These are phyloP conservation scores for Kockiozyma suomiensis DNA, from an alignment of 805 yeast genomes.

Conservation along the genomic window DNA sequence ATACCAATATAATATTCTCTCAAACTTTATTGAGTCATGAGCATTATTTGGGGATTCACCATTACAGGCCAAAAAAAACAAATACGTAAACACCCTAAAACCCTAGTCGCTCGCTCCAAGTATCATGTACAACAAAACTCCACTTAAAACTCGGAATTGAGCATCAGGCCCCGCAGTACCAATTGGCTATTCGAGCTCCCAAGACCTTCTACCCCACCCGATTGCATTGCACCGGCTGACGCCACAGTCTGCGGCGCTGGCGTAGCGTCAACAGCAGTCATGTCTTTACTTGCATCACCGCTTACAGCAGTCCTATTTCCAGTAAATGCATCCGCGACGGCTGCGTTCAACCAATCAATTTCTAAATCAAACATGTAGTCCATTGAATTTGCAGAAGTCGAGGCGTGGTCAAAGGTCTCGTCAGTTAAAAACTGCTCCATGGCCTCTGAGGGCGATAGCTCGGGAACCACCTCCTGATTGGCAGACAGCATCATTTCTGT, in stretches of 20 bases:
- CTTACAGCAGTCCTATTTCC: neutral
- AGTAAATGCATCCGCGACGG: neutral
- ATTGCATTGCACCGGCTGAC: neutral
- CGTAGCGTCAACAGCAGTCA: too few relatives aligned
- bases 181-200: neutral
- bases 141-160: slow-evolving; percentile 28
- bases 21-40: too few relatives aligned
- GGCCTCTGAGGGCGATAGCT: slow-evolving; percentile 31
- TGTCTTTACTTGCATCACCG: too few relatives aligned
- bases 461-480: neutral
- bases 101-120: too few relatives aligned
- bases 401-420: slow-evolving; percentile 19
- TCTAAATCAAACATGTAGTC: slow-evolving; percentile 26
- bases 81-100: too few relatives aligned
- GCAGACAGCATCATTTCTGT: neutral
- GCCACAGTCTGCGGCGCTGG: too few relatives aligned
- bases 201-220: neutral
- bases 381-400: slow-evolving; percentile 1
- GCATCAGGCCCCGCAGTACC: slow-evolving; percentile 18
- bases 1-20: too few relatives aligned
- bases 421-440: slow-evolving; percentile 33
- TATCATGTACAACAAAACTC: too few relatives aligned
- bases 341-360: slow-evolving; percentile 26
- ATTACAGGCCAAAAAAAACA: too few relatives aligned
- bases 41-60: too few relatives aligned